Conservation (phyloP, 768 basidiomycete genomes). For the Candolleomyces eurysporus region DNA sequence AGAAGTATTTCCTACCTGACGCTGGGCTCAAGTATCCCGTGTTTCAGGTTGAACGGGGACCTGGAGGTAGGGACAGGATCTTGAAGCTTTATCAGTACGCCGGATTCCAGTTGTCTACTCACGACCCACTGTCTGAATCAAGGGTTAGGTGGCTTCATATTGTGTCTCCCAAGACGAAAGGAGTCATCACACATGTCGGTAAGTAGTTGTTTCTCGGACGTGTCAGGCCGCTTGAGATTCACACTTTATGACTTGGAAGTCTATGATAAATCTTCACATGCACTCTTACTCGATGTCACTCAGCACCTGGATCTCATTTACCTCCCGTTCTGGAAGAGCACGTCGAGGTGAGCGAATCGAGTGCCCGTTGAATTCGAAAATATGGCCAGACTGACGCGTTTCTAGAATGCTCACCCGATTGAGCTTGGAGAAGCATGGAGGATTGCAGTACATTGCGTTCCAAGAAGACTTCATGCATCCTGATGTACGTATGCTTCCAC, state of each 20-base stretch:
- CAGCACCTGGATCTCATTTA: conserved; percentile 48
- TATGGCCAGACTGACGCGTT: not conserved
- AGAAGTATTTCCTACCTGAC: conserved; percentile 46
- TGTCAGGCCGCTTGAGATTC: not conserved
- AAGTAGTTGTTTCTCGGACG: conserved; percentile 13
- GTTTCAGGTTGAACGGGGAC: conserved; percentile 38
- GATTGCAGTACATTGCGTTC: conserved; percentile 37
- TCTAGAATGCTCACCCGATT: conserved; percentile 45
- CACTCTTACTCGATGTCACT: conserved; percentile 42
- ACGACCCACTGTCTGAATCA: not conserved
- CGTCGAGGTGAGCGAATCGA: conserved; percentile 37
- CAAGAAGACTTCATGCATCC: conserved; percentile 45
- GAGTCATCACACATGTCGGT: conserved; percentile 39
- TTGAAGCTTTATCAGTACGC: conserved; percentile 53
- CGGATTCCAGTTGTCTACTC: not conserved
- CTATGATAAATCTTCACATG: conserved; percentile 38
- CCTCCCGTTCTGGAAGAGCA: conserved; percentile 37
- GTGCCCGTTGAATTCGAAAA: not conserved
- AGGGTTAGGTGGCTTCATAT: conserved; percentile 56
- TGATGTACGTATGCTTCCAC: conserved; percentile 19
- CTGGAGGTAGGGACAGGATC: conserved; percentile 47
- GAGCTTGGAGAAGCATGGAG: conserved; percentile 40
- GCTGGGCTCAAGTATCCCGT: conserved; percentile 55
- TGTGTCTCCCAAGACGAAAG: conserved; percentile 42
- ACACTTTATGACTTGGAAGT: conserved; percentile 25